These are phyloP conservation scores for Berberis vulgaris DNA, from an alignment of 164 flowering plant species.

Conservation along the genomic window DNA sequence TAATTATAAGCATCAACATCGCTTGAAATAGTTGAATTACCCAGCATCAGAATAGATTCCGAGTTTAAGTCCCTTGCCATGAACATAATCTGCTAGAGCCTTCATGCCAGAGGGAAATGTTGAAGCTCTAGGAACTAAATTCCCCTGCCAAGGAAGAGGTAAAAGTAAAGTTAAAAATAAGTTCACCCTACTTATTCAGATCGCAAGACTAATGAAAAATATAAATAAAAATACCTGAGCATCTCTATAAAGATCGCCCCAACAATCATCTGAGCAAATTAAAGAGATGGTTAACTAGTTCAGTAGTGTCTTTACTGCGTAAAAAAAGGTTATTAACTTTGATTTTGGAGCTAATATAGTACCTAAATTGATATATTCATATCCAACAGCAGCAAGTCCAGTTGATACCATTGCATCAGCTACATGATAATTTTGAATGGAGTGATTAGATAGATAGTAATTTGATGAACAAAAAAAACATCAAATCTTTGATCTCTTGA, in stretches of 20 bases:
- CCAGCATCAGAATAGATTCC: slow-evolving; percentile 65
- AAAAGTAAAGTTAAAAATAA: neutral
- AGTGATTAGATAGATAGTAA: neutral
- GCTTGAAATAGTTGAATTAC: neutral
- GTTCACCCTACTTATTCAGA: neutral
- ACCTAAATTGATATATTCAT: slow-evolving; percentile 51
- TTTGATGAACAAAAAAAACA: neutral
- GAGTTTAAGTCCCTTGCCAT: slow-evolving; percentile 53
- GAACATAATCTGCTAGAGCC: slow-evolving; percentile 63
- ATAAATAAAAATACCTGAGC: slow-evolving; percentile 27
- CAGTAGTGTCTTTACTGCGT: too few relatives aligned
- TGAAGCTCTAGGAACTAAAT: slow-evolving; percentile 37
- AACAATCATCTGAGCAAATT: slow-evolving; percentile 42
- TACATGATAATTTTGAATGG: neutral
- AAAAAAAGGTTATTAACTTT: neutral
- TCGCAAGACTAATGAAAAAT: neutral
- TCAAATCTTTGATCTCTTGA: neutral
- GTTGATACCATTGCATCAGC: slow-evolving; percentile 61
- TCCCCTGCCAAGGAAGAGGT: slow-evolving; percentile 30
- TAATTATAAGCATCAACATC: neutral
- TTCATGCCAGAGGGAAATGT: slow-evolving; percentile 63
- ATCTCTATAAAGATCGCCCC: slow-evolving; percentile 55
- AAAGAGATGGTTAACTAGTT: too few relatives aligned
- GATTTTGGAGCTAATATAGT: neutral
- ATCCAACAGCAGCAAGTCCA: slow-evolving; percentile 48